Conservation (phyloP, 1,139 yeast genomes). For the Sugiyamaella paludigena region DNA sequence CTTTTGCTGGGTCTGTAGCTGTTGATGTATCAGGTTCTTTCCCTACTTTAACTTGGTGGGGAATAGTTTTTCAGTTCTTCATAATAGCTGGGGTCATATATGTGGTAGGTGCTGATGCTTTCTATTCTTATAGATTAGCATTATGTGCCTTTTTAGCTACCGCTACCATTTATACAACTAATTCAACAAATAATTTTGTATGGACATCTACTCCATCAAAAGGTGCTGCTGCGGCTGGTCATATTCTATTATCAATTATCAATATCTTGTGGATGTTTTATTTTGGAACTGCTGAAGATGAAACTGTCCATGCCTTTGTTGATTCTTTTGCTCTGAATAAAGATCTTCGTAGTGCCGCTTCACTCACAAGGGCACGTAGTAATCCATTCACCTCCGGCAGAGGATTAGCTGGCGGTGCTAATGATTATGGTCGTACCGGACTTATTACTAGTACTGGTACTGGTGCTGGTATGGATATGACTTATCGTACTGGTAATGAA, state of each 20-base stretch:
- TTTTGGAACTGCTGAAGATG: conserved; percentile 54
- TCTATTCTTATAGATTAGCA: conserved; percentile 70
- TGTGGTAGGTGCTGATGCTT: conserved; percentile 63
- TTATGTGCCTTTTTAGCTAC: conserved; percentile 53
- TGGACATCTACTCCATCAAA: conserved; percentile 59
- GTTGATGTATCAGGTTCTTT: conserved; percentile 42
- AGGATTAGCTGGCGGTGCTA: conserved; percentile 12
- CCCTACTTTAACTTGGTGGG: conserved; percentile 97
- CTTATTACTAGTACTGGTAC: conserved; percentile 2
- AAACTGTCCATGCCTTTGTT: conserved; percentile 74
- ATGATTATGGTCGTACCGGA: too few relatives aligned
- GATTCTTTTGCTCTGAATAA: conserved; percentile 58
- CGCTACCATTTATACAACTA: conserved; percentile 79
- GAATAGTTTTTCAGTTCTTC: conserved; percentile 75
- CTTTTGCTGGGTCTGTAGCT: conserved; percentile 77
- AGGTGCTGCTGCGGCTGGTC: conserved; percentile 92
- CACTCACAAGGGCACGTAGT: conserved; percentile 18
- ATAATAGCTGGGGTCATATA: conserved; percentile 55
- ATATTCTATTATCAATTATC: conserved; percentile 74
- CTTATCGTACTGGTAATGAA: conserved; percentile 11
- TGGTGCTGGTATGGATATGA: conserved; percentile 19
- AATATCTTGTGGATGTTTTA: conserved; percentile 76
- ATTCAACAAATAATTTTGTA: conserved; percentile 75
- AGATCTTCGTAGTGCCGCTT: conserved; percentile 17
- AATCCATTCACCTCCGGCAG: conserved; percentile 24